Evolutionary conservation across 306 rosid genomes (phyloP).

Genomic region (barrel medic (Medicago truncatula)): DNA sequence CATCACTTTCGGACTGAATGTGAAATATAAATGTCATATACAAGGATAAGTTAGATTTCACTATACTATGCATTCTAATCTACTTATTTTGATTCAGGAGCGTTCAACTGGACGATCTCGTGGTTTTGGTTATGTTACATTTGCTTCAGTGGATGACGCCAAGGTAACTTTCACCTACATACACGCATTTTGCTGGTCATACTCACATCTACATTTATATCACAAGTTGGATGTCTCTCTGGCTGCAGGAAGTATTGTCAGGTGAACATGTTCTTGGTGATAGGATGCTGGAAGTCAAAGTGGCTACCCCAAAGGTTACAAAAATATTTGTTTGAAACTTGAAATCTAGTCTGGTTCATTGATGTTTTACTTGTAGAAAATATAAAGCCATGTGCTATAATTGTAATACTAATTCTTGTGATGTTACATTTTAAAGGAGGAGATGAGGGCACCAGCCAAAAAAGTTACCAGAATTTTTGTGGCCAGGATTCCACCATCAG

Average conservation of each 20-base stretch:
- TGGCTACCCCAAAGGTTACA: constrained; percentile 95
- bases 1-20: not conserved
- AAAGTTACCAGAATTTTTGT: constrained; percentile 96
- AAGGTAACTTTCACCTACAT: constrained; percentile 54
- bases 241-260: constrained; percentile 70
- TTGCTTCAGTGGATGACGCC: constrained; percentile 89
- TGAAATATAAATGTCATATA: constrained; percentile 5
- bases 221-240: constrained; percentile 25
- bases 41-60: constrained; percentile 2
- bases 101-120: constrained; percentile 95
- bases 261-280: constrained; percentile 90
- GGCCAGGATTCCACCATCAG: constrained; percentile 91
- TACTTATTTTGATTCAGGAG: constrained; percentile 60
- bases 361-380: constrained; percentile 15
- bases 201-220: not conserved
- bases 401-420: constrained; percentile 38
- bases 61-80: constrained; percentile 25
- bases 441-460: constrained; percentile 91
- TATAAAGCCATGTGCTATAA: not conserved
- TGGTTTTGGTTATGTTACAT: constrained; percentile 97
- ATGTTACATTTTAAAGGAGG: constrained; percentile 70
- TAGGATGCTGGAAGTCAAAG: constrained; percentile 95
- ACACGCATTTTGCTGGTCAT: not conserved
- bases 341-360: constrained; percentile 21
- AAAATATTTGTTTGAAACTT: constrained; percentile 13